Conservation (phyloP, 2,329 filamentous ascomycete genomes). For the Ophiocordyceps polyrhachis-furcata region DNA sequence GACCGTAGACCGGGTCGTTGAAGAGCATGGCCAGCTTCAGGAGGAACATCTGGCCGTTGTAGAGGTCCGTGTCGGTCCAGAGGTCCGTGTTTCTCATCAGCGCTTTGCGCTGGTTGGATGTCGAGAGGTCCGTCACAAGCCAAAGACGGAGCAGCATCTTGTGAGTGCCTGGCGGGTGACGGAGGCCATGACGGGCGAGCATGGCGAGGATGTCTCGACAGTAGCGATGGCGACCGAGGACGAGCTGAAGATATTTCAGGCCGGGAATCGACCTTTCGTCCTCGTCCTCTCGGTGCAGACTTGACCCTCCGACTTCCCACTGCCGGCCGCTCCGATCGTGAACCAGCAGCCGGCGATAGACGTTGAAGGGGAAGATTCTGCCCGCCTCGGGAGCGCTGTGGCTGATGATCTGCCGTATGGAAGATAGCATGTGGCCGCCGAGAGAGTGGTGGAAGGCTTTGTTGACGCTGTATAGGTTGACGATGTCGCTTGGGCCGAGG, state of each 20-base stretch:
- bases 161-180: constrained; percentile 29
- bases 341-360: constrained; percentile 38
- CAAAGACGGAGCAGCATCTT: constrained; percentile 45
- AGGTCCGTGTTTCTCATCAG: constrained; percentile 32
- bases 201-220: constrained; percentile 43
- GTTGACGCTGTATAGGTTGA: constrained; percentile 47
- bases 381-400: constrained; percentile 35
- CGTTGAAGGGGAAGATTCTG: constrained; percentile 38
- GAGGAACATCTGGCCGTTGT: constrained; percentile 44
- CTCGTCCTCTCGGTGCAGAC: neutral
- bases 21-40: constrained; percentile 56
- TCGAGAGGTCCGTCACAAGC: constrained; percentile 50
- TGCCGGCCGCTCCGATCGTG: constrained; percentile 36
- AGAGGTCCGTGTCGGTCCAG: constrained; percentile 42
- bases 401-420: constrained; percentile 35
- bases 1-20: constrained; percentile 40
- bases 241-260: constrained; percentile 49
- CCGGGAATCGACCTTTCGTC: constrained; percentile 31
- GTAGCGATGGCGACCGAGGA: constrained; percentile 36
- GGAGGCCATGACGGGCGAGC: constrained; percentile 38
- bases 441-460: constrained; percentile 41
- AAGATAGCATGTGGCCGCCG: constrained; percentile 38
- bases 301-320: constrained; percentile 6
- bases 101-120: constrained; percentile 32
- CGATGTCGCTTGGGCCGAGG: constrained; percentile 34